Percentiles rank a stretch among this genome's conserved stretches.
phyloP scores from a whole-genome alignment of 768 basidiomycete genomes.

The Pleurotus citrinopileatus region DNA sequence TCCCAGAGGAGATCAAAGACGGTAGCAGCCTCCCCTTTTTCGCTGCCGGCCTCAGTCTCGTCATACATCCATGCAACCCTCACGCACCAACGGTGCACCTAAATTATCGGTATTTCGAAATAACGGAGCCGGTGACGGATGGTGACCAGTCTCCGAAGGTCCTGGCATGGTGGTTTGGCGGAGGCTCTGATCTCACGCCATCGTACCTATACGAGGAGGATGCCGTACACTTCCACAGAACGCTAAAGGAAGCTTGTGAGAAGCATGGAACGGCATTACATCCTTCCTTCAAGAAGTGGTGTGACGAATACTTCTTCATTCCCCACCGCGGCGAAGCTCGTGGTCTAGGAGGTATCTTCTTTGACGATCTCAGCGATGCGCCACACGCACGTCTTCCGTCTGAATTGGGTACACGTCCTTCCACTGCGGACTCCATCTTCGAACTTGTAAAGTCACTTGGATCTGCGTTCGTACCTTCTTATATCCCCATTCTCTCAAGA shows the following conservation, averaged over 20 bases:
- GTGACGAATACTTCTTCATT: slow-evolving; percentile 96
- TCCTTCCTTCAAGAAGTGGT: slow-evolving; percentile 88
- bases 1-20: slow-evolving; percentile 44
- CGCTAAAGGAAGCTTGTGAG: slow-evolving; percentile 75
- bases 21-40: slow-evolving; percentile 82
- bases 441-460: slow-evolving; percentile 69
- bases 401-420: slow-evolving; percentile 42
- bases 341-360: slow-evolving; percentile 94
- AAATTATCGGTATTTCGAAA: slow-evolving; percentile 98
- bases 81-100: slow-evolving; percentile 92
- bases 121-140: slow-evolving; percentile 49
- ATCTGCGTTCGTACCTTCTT: slow-evolving; percentile 84
- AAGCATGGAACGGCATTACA: slow-evolving; percentile 66
- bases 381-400: slow-evolving; percentile 60
- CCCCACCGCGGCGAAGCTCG: slow-evolving; percentile 83
- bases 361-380: slow-evolving; percentile 82
- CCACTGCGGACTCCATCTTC: slow-evolving; percentile 69
- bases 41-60: slow-evolving; percentile 88
- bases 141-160: slow-evolving; percentile 42
- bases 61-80: slow-evolving; percentile 93
- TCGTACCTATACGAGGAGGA: slow-evolving; percentile 90
- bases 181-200: slow-evolving; percentile 92
- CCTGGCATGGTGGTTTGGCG: slow-evolving; percentile 98
- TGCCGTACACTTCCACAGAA: slow-evolving; percentile 80
- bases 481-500: slow-evolving; percentile 77